A percentile compares a stretch with the other conserved stretches of the same genome.
Conservation (phyloP, 495 filamentous ascomycete species). For the Trichoderma gamsii region DNA sequence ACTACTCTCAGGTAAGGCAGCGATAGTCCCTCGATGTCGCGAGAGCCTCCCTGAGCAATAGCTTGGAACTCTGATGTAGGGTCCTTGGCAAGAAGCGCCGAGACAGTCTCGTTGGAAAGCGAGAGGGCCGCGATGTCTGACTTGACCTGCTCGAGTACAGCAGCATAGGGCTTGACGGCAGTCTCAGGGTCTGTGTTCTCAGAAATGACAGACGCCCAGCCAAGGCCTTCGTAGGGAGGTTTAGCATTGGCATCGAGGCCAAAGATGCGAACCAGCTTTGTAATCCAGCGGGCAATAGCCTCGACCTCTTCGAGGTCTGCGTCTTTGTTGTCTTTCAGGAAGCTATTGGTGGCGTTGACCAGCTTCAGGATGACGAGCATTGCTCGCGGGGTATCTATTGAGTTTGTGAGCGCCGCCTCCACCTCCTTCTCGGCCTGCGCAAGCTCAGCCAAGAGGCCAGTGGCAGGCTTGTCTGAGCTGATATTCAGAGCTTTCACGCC, state of each 20-base stretch:
- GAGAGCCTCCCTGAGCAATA: constrained; percentile 33
- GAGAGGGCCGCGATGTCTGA: constrained; percentile 32
- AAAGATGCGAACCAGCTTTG: constrained; percentile 74
- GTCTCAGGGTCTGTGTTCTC: constrained; percentile 37
- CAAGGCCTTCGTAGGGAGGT: constrained; percentile 56
- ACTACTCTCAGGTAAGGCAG: constrained; percentile 60
- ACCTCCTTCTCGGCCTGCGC: constrained; percentile 59
- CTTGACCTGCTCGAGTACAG: constrained; percentile 34
- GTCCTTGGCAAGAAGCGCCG: constrained; percentile 28
- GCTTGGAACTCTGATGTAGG: constrained; percentile 38
- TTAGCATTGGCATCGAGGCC: constrained; percentile 69
- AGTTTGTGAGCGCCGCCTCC: constrained; percentile 68
- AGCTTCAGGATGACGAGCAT: constrained; percentile 71
- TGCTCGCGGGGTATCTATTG: constrained; percentile 76
- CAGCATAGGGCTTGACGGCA: constrained; percentile 41
- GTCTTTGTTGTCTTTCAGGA: constrained; percentile 50
- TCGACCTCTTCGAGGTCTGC: constrained; percentile 50
- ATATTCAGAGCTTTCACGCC: constrained; percentile 42
- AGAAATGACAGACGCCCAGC: constrained; percentile 70
- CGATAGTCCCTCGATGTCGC: constrained; percentile 45
- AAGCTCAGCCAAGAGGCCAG: constrained; percentile 39
- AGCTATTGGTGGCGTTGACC: constrained; percentile 66
- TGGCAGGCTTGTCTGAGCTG: constrained; percentile 24
- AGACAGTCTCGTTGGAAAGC: constrained; percentile 27
- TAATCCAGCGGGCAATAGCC: constrained; percentile 70